Evolutionary conservation across 2,329 filamentous ascomycete genomes (phyloP), one percentile per base, ranked within the genome.

Genomic region (Scytalidium lignicola): DNA sequence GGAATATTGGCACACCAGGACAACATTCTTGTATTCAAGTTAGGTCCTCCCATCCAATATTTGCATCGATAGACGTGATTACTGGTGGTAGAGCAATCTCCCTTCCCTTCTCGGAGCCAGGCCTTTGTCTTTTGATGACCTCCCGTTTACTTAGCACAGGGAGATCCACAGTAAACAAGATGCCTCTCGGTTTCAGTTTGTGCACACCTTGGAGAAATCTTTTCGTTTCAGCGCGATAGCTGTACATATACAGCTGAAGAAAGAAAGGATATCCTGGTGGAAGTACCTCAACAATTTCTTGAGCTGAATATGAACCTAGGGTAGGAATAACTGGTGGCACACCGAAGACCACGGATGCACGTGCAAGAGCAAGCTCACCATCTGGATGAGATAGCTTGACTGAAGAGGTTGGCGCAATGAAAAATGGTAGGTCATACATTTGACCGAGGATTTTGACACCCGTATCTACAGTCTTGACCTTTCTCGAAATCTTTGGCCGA

Each of bases 371-470:
- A 19, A 71, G 64, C 63, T 86, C 82, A 17, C 82, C 83, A 22
- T 82, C 74, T 0, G 76, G 73, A 58, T 86, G 81, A 48, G 81
- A 78, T 32, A 83, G 63, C 46, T 72, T 74, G 3, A 78, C 80
- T 74, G 85, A 79, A 3, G 79, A 79, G 2, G 82, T 79, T 1
- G 83, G 82, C 41, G 77, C 75, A 53, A 78, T 73, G 61, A 85
- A 85, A 41, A 86, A 68, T 0, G 83, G 83, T 2, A 79, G 67
- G 18, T 67, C 69, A 44, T 74, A 69, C 5, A 65, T 60, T 23
- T 70, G 63, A 0, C 79, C 80, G 2, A 85, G 66, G 7, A 85
- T 76, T 12, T 64, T 73, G 1, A 76, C 74, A 4, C 61, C 58
- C 0, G 74, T 73, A 55, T 73, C 64, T 6, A 80, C 74, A n/a